Percentiles rank a stretch among this genome's conserved stretches.
These are phyloP conservation scores for Macrophomina tecta DNA, from an alignment of 2,329 filamentous ascomycete species.

Conservation along the genomic window DNA sequence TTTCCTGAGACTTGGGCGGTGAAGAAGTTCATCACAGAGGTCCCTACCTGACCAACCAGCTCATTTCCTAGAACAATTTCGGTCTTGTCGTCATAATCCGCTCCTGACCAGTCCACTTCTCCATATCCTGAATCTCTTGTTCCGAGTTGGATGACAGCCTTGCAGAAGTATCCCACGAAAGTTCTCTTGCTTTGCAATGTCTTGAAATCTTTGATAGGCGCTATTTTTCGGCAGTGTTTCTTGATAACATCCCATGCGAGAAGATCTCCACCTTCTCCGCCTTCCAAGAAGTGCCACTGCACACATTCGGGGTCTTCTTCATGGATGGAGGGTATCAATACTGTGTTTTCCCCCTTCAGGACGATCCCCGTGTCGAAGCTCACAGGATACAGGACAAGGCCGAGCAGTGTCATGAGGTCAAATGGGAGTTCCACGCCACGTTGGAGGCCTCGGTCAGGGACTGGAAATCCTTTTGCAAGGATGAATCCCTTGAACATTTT, in stretches of 20 bases:
- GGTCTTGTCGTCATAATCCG: background rate
- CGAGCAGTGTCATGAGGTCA: background rate
- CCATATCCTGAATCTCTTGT: background rate
- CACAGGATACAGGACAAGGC: background rate
- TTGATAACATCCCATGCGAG: background rate
- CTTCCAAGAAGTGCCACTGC: conserved; percentile 1
- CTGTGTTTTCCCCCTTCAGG: background rate
- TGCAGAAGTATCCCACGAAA: conserved; percentile 7
- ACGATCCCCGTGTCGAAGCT: background rate
- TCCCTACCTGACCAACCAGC: background rate
- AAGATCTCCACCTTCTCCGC: background rate
- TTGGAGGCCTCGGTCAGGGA: background rate
- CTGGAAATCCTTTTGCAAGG: background rate
- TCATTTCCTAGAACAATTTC: background rate
- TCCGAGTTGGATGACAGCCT: background rate
- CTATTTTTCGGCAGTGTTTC: background rate
- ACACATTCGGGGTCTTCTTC: no score
- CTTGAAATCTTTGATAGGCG: background rate
- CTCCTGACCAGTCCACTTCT: background rate
- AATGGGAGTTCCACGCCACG: background rate
- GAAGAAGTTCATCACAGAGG: background rate
- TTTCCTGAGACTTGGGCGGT: background rate
- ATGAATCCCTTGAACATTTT: background rate
- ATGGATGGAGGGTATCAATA: background rate
- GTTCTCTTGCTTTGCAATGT: background rate